Evolutionary conservation across 768 basidiomycete genomes (phyloP).

Genomic region (Mycena maculata): DNA sequence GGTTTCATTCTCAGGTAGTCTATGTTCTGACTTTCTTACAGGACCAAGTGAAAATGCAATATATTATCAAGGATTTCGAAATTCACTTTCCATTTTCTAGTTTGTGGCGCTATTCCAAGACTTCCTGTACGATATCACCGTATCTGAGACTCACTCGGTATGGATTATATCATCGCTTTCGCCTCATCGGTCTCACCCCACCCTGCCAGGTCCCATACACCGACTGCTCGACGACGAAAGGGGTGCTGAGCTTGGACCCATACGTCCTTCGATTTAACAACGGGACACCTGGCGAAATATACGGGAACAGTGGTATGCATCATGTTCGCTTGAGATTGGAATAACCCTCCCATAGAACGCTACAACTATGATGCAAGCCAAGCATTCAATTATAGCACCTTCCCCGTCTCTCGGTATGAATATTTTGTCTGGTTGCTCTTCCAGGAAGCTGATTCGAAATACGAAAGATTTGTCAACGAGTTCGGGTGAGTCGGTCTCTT

Average conservation of each 20-base stretch:
- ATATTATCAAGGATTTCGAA: no score
- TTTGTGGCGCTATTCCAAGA: slow-evolving; percentile 65
- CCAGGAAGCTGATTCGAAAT: background rate
- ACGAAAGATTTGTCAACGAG: slow-evolving; percentile 64
- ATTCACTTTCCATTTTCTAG: slow-evolving; percentile 37
- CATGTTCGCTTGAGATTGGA: background rate
- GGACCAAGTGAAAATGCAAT: slow-evolving; percentile 25
- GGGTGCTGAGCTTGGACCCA: slow-evolving; percentile 67
- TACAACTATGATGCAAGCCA: slow-evolving; percentile 66
- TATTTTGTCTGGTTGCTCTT: background rate
- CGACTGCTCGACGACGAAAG: slow-evolving; percentile 68
- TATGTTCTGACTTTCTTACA: background rate
- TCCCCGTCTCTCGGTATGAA: slow-evolving; percentile 57
- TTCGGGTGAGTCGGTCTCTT: slow-evolving; percentile 56
- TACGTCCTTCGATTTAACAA: slow-evolving; percentile 63
- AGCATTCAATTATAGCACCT: slow-evolving; percentile 67
- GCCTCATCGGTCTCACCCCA: background rate
- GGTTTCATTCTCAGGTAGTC: slow-evolving; percentile 34
- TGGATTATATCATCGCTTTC: slow-evolving; percentile 13
- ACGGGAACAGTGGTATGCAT: slow-evolving; percentile 62
- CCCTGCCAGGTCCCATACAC: slow-evolving; percentile 62
- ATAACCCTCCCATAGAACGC: slow-evolving; percentile 50
- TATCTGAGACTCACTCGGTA: slow-evolving; percentile 63
- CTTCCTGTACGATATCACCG: slow-evolving; percentile 60
- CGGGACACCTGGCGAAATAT: slow-evolving; percentile 63